phyloP scores from a whole-genome alignment of 106 monocot species.

The Phalaenopsis aphrodite region DNA sequence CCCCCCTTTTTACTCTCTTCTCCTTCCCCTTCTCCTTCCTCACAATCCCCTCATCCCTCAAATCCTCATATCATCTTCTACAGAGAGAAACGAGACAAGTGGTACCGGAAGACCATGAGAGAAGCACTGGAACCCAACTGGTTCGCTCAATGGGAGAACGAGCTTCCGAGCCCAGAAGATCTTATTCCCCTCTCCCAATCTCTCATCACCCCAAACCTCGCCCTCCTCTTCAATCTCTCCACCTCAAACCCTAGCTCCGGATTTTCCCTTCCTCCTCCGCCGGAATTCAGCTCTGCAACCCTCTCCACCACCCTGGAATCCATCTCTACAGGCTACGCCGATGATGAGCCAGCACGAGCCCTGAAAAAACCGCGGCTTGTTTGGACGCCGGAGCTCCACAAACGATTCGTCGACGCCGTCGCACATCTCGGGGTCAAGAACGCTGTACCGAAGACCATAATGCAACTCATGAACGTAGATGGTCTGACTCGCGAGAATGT shows the following conservation, averaged over 20 bases:
- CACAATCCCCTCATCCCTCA: too few species aligned
- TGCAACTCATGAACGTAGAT: conserved; percentile 55
- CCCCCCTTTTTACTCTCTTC: not conserved
- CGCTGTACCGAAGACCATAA: conserved; percentile 52
- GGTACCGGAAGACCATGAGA: not conserved
- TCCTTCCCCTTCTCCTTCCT: not conserved
- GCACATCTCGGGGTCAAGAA: conserved; percentile 50
- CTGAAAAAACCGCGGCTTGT: conserved; percentile 44
- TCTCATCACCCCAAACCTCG: conserved; percentile 43
- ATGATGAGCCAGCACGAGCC: conserved; percentile 30
- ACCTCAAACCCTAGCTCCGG: not conserved
- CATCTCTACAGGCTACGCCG: conserved; percentile 7
- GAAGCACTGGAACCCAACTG: conserved; percentile 27
- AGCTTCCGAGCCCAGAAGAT: conserved; percentile 43
- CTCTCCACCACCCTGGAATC: not conserved
- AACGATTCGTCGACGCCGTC: conserved; percentile 50
- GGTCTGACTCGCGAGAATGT: conserved; percentile 55
- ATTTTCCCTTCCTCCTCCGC: not conserved
- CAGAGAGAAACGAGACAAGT: not conserved
- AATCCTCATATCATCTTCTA: too few species aligned
- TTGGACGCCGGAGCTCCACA: conserved; percentile 60
- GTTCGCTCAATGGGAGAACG: conserved; percentile 40
- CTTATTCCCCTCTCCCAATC: conserved; percentile 45
- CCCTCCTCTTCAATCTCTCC: conserved; percentile 35
- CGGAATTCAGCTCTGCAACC: not conserved